A percentile compares a stretch with the other conserved stretches of the same genome.
These are phyloP conservation scores for Rhizopogon roseolus DNA, from an alignment of 768 basidiomycete species.

Conservation along the genomic window DNA sequence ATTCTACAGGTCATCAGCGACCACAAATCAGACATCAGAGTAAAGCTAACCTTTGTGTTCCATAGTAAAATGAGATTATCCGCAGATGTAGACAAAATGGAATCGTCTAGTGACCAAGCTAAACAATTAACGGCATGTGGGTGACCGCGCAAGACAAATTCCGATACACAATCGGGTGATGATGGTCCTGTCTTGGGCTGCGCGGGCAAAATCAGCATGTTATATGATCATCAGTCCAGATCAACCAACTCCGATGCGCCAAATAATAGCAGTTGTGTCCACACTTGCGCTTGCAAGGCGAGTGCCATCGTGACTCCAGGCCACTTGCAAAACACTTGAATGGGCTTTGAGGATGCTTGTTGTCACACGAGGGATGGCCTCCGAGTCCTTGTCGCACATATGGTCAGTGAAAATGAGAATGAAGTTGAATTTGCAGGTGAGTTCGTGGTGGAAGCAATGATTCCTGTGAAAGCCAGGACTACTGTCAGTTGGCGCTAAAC, in stretches of 20 bases:
- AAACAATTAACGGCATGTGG: constrained; percentile 73
- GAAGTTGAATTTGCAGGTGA: constrained; percentile 26
- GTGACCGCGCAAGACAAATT: constrained; percentile 69
- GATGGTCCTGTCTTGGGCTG: constrained; percentile 45
- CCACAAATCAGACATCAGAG: constrained; percentile 1
- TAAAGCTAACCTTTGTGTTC: constrained; percentile 70
- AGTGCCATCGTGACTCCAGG: constrained; percentile 89
- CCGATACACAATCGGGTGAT: constrained; percentile 54
- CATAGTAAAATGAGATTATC: constrained; percentile 85
- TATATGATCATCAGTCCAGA: constrained; percentile 10
- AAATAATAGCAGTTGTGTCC: constrained; percentile 86
- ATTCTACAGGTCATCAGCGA: constrained; percentile 44
- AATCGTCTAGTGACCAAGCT: constrained; percentile 91
- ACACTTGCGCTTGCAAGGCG: constrained; percentile 85
- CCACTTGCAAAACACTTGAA: constrained; percentile 88
- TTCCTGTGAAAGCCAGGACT: too few species aligned
- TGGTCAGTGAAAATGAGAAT: constrained; percentile 87
- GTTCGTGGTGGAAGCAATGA: too few species aligned
- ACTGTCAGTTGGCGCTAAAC: too few species aligned
- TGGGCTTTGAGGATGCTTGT: constrained; percentile 85
- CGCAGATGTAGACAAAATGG: constrained; percentile 75
- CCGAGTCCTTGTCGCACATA: constrained; percentile 58
- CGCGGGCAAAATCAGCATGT: constrained; percentile 12
- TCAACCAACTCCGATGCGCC: constrained; percentile 71
- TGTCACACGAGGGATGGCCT: constrained; percentile 76